Base-by-base conservation (phyloP, 2,329 filamentous ascomycete species). In the Endoconidiophora laricicola region DNA sequence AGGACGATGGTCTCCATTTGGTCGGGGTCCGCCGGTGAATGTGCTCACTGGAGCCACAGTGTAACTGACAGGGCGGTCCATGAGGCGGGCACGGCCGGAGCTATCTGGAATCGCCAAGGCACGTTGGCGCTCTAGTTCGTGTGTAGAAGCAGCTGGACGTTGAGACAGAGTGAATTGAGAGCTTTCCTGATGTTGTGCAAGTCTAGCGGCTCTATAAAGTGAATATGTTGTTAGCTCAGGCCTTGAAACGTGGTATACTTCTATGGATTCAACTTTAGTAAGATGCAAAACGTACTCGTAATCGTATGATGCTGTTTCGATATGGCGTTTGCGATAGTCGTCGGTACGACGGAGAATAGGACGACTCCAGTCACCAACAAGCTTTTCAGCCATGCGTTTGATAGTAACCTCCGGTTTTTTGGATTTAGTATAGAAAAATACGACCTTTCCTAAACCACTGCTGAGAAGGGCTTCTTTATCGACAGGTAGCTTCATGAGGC, bases 401-500 rank as follows among this genome's bases (percentile, higher is more conserved):
- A 98, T 95, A 54, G 73, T 75, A 3, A 81, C 71, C 65, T 96
- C 86, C 1, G 88, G 83, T 57, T 86, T 82, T 69, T 88, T 93
- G 70, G 85, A 94, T 66, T 88, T 88, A 46, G 88, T 95, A 67
- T 98, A 98, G 69, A 95, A 98, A 55, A 94, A 77, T 48, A 95
- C 83, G 44, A 98, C 86, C 64, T 95, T 95, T 61, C 91, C 91
- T 56, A 98, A 91, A 18, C 90, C 88, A 58, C 86, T 94, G 56
- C 87, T 88, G 20, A 93, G 74, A 12, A 98, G 73, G 1, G 83
- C 76, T 58, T 96, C 91, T 62, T 95, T 95, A 61, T 87, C 84
- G 56, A 96, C 86, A 4, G 86, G 87, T 4, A 96, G 73, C 59
- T 79, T 81, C 16, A 74, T 76, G 37, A 98, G 72, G 22, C 86